These are phyloP conservation scores for Hypocrella siamensis DNA, from an alignment of 2,329 filamentous ascomycete genomes.

Conservation along the genomic window DNA sequence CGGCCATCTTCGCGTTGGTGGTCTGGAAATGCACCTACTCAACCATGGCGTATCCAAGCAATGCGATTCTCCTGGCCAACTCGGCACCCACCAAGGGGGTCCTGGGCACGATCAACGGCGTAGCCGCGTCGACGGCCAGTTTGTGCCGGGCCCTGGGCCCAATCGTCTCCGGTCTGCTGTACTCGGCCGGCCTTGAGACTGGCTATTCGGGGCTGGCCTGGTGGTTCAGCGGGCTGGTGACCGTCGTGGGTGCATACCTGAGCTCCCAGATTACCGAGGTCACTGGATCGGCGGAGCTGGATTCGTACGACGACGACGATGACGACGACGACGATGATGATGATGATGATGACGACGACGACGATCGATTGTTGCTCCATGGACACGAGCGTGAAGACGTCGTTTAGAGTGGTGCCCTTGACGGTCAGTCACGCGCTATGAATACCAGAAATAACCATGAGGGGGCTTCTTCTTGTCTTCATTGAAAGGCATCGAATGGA, in stretches of 20 bases:
- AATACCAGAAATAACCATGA: no score
- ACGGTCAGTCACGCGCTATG: no score
- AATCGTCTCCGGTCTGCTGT: slow-evolving; percentile 71
- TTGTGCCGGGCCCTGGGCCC: slow-evolving; percentile 79
- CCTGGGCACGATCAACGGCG: slow-evolving; percentile 83
- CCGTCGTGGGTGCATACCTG: slow-evolving; percentile 57
- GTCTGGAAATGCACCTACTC: slow-evolving; percentile 89
- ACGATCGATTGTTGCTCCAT: no score
- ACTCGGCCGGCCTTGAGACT: slow-evolving; percentile 60
- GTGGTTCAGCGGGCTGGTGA: slow-evolving; percentile 77
- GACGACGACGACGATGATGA: slow-evolving; percentile 14
- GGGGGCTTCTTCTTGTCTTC: no score
- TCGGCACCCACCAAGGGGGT: slow-evolving; percentile 71
- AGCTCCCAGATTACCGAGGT: slow-evolving; percentile 61
- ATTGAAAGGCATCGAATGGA: no score
- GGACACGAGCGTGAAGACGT: no score
- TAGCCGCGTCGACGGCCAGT: slow-evolving; percentile 81
- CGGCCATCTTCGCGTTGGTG: slow-evolving; percentile 61
- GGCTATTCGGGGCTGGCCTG: slow-evolving; percentile 83
- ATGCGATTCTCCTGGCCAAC: slow-evolving; percentile 79
- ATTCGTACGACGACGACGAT: slow-evolving; percentile 16
- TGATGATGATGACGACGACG: no score
- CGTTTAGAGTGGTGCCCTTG: no score
- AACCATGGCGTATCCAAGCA: slow-evolving; percentile 80
- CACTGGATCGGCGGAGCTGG: slow-evolving; percentile 23